These are phyloP conservation scores for Asterochloris erici DNA, from an alignment of 139 green algal species.

Conservation along the genomic window DNA sequence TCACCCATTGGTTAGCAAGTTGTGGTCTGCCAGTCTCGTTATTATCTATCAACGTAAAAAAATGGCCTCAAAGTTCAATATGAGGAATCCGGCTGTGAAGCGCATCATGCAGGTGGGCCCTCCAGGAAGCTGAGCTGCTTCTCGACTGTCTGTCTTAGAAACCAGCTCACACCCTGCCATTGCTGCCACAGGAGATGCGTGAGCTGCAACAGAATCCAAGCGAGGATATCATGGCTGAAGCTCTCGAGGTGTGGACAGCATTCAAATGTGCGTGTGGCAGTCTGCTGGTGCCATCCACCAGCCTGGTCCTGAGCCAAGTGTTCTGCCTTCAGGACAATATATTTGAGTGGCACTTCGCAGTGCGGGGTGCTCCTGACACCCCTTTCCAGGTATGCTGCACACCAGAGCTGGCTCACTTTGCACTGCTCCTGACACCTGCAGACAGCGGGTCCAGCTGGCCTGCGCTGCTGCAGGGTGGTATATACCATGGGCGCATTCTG, in stretches of 20 bases:
- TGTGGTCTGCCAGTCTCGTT: too few relatives aligned
- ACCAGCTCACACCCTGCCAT: neutral
- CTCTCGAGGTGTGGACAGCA: slow-evolving; percentile 61
- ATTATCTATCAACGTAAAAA: too few relatives aligned
- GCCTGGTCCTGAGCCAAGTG: neutral
- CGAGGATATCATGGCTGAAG: slow-evolving; percentile 71
- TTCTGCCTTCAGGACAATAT: slow-evolving; percentile 81
- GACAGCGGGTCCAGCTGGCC: neutral
- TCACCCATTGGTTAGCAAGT: too few relatives aligned
- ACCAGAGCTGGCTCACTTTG: neutral
- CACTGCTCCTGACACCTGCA: neutral
- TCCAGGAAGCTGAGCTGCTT: neutral
- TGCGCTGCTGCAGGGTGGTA: slow-evolving; percentile 70
- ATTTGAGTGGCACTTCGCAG: slow-evolving; percentile 98
- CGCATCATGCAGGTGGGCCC: slow-evolving; percentile 78
- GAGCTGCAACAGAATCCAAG: slow-evolving; percentile 69
- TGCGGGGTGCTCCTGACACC: slow-evolving; percentile 82
- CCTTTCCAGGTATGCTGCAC: slow-evolving; percentile 82
- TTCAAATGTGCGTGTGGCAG: neutral
- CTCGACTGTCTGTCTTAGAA: too few relatives aligned
- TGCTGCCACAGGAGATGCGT: slow-evolving; percentile 69
- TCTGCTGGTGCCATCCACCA: neutral
- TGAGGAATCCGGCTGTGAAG: slow-evolving; percentile 85
- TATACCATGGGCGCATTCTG: slow-evolving; percentile 97
- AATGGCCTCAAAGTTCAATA: slow-evolving; percentile 43